A percentile compares a stretch with the other conserved stretches of the same genome.
Conservation (phyloP, 2,329 filamentous ascomycete species). For the Nemania serpens region DNA sequence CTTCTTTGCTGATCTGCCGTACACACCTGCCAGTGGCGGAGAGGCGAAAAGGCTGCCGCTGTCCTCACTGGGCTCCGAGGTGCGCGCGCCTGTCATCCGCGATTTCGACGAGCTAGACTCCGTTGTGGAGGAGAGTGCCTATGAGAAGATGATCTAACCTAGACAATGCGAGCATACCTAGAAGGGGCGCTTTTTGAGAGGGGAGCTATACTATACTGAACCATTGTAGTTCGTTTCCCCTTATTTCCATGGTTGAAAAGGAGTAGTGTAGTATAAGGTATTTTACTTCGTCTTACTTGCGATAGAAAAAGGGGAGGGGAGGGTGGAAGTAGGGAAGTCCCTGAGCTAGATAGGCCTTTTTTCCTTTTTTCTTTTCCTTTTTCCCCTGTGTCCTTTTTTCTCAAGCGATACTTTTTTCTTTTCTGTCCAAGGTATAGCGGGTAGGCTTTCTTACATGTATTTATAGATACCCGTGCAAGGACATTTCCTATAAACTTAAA, state of each 20-base stretch:
- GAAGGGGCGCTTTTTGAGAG: too few species aligned
- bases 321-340: neutral
- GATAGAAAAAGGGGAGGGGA: too few species aligned
- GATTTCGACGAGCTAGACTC: constrained; percentile 41
- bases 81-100: constrained; percentile 33
- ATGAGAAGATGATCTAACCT: constrained; percentile 18
- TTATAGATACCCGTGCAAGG: too few species aligned
- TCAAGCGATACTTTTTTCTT: neutral
- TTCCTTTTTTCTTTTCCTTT: neutral
- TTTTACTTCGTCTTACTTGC: too few species aligned
- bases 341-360: too few species aligned
- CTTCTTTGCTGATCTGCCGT: constrained; percentile 26
- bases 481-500: too few species aligned
- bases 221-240: too few species aligned
- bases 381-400: neutral
- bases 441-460: neutral
- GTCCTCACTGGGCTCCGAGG: constrained; percentile 30
- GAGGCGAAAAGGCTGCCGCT: constrained; percentile 13
- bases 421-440: neutral
- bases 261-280: too few species aligned
- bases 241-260: too few species aligned
- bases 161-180: too few species aligned
- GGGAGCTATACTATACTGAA: too few species aligned
- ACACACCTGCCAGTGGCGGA: constrained; percentile 13
- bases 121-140: constrained; percentile 33